These are phyloP conservation scores for Simplicillium aogashimaense DNA, from an alignment of 2,329 filamentous ascomycete genomes.

Conservation along the genomic window DNA sequence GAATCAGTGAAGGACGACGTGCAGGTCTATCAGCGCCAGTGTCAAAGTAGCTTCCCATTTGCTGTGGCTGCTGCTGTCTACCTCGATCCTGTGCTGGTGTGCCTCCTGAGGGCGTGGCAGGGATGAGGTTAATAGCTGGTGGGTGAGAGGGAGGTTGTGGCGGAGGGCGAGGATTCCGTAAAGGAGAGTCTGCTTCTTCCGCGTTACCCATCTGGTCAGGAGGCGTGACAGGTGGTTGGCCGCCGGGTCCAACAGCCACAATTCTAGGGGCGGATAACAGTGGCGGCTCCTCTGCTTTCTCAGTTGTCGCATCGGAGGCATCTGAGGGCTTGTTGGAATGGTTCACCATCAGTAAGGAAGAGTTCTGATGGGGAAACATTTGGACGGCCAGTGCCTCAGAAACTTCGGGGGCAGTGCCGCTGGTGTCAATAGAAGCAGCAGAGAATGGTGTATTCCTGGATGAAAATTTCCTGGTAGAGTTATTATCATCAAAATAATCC, in stretches of 20 bases:
- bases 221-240: conserved; percentile 36
- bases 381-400: conserved; percentile 53
- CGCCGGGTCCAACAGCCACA: conserved; percentile 27
- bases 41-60: conserved; percentile 45
- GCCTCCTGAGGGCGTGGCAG: conserved; percentile 50
- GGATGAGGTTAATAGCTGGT: conserved; percentile 47
- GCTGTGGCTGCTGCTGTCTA: conserved; percentile 25
- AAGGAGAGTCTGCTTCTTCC: conserved; percentile 49
- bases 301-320: conserved; percentile 23
- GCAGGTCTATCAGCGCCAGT: conserved; percentile 32
- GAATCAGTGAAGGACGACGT: conserved; percentile 40
- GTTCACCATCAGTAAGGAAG: conserved; percentile 50
- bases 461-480: conserved; percentile 41
- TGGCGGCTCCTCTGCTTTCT: conserved; percentile 12
- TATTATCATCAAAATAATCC: conserved; percentile 27
- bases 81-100: conserved; percentile 39
- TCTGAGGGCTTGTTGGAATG: conserved; percentile 42
- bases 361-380: conserved; percentile 56
- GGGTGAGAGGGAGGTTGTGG: conserved; percentile 37
- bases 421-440: conserved; percentile 50
- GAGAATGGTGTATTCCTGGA: conserved; percentile 54
- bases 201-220: conserved; percentile 37
- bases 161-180: conserved; percentile 51
- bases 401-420: conserved; percentile 49
- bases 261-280: conserved; percentile 22